Base-by-base conservation (phyloP, 495 filamentous ascomycete genomes). In the Xylaria palmicola region DNA sequence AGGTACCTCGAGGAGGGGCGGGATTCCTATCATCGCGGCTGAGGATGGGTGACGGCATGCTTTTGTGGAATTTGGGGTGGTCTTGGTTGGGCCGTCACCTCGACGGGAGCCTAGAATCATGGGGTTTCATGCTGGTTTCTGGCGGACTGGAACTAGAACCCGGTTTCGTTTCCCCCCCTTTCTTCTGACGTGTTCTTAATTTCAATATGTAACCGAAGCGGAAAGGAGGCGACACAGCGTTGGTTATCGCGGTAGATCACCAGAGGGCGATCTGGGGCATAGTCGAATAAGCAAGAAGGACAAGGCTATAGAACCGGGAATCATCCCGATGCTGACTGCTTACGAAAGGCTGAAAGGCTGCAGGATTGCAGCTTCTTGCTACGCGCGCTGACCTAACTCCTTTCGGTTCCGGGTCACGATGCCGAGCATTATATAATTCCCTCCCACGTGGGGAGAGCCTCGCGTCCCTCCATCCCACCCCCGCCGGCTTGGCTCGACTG, bases 1-100 rank as follows among this genome's bases (percentile, higher is more conserved):
- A 91, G 93, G 73, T 96, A 97, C 72, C 92, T 92, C 70, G 89
- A 87, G 52, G 68, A 68, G n/a, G 72, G 68, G 51, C 56, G 50
- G 47, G 66, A 71, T 40, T 54, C 49, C 4, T 71, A 71, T 44
- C 64, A 64, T 56, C 64, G 68, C 26, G 68, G 68, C 6, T 69
- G 49, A 65, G 17, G 29, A 22, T 53, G 0, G 4, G 22, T n/a
- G 19, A 0, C 27, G n/a, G 36, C 13, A 10, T 48, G 12, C 4
- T 19, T 15, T 13, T 2, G 0, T 39, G 0, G 10, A 4, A 9
- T 56, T 17, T 2, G 7, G 10, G 1, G 4, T 24, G 17, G 27
- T 0, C 7, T 24, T 29, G 20, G 27, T 60, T 20, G 6, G 55
- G n/a, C 32, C 32, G 32, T n/a, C n/a, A n/a, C n/a, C n/a, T n/a